A percentile compares a stretch with the other conserved stretches of the same genome.
Evolutionary conservation across 2,329 filamentous ascomycete genomes (phyloP).

Genomic region (Chaetomium sp.): DNA sequence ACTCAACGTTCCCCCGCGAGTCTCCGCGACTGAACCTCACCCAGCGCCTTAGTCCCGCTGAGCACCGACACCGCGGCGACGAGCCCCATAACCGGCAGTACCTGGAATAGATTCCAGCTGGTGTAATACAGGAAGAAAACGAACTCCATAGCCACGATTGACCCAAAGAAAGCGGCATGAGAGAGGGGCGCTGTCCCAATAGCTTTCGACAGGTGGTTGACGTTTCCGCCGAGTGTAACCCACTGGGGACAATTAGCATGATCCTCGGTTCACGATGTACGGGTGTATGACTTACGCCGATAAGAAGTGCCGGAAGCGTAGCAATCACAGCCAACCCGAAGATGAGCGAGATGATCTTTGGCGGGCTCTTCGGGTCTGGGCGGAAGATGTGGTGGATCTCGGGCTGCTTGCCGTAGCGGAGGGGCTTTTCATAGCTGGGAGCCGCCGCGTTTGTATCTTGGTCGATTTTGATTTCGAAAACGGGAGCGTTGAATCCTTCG

Average conservation of each 20-base stretch:
- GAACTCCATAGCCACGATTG: constrained; percentile 78
- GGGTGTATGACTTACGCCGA: constrained; percentile 47
- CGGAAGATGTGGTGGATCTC: constrained; percentile 93
- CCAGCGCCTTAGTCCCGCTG: constrained; percentile 82
- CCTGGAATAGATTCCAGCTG: constrained; percentile 86
- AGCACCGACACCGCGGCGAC: constrained; percentile 69
- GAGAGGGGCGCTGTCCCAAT: constrained; percentile 70
- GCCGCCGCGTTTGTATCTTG: constrained; percentile 56
- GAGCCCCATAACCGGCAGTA: constrained; percentile 63
- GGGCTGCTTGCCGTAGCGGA: constrained; percentile 75
- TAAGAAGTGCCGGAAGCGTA: constrained; percentile 66
- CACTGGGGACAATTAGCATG: constrained; percentile 48
- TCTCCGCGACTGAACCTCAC: constrained; percentile 85
- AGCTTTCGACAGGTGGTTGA: constrained; percentile 70
- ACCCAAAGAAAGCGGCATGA: constrained; percentile 79
- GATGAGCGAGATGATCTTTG: constrained; percentile 68
- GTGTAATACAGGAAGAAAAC: constrained; percentile 95
- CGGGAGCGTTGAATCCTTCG: constrained; percentile 57
- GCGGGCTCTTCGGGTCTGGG: constrained; percentile 70
- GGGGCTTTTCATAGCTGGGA: constrained; percentile 56
- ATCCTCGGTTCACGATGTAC: not conserved
- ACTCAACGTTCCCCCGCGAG: constrained; percentile 61
- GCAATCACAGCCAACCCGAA: constrained; percentile 69
- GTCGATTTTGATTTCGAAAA: constrained; percentile 66
- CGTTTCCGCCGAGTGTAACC: constrained; percentile 74